Conservation (phyloP, 2,329 filamentous ascomycete genomes). For the Ascomycota sp. region DNA sequence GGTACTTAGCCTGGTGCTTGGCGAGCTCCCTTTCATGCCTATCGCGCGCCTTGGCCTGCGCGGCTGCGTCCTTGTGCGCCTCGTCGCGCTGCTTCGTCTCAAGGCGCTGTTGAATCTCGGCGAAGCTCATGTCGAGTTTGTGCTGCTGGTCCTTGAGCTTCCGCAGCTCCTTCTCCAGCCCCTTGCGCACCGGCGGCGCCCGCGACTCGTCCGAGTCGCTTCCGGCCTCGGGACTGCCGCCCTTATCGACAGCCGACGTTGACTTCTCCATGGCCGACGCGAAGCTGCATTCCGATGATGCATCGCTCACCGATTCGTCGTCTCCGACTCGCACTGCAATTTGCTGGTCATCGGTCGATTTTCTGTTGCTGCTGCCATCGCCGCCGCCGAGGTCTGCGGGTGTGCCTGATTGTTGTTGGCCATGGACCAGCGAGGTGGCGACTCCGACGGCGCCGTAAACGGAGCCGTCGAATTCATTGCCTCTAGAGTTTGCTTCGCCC, state of each 20-base stretch:
- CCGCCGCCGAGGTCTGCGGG: conserved; percentile 8
- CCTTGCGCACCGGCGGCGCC: conserved; percentile 7
- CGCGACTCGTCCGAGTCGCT: conserved; percentile 19
- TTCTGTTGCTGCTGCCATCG: conserved; percentile 9
- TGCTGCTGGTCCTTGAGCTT: conserved; percentile 40
- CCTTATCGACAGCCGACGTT: conserved; percentile 9
- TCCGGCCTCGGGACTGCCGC: conserved; percentile 8
- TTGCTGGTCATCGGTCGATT: conserved; percentile 5
- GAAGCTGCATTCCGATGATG: conserved; percentile 26
- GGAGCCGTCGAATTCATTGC: conserved; percentile 33
- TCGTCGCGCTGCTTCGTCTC: conserved; percentile 24
- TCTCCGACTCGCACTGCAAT: conserved; percentile 11
- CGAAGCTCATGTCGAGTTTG: conserved; percentile 42
- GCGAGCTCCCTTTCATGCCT: conserved; percentile 42
- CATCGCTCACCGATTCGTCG: conserved; percentile 16
- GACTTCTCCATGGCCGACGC: conserved; percentile 23
- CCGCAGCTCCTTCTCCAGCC: conserved; percentile 39
- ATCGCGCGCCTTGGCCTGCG: conserved; percentile 36
- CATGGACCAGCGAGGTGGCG: conserved; percentile 23
- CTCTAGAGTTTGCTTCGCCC: conserved; percentile 15
- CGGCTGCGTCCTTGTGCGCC: conserved; percentile 26
- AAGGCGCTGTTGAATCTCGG: conserved; percentile 29
- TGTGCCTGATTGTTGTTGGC: conserved; percentile 11
- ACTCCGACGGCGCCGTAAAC: conserved; percentile 30
- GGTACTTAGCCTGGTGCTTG: conserved; percentile 47